Evolutionary conservation across 1,139 yeast species (phyloP).

Genomic region (Kodamaea anthophila): DNA sequence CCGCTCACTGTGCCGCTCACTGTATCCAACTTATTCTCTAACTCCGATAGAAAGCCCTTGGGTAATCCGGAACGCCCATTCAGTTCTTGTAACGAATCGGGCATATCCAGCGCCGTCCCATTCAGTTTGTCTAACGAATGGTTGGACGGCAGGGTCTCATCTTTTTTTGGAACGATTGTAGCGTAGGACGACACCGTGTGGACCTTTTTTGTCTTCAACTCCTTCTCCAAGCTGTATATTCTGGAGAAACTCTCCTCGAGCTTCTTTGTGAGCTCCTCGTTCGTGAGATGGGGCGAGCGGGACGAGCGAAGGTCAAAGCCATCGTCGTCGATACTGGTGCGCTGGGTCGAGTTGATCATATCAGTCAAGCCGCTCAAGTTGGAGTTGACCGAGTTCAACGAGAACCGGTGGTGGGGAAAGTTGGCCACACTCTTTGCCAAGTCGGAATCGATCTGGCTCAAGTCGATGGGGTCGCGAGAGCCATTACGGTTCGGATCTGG

Average conservation of each 20-base stretch:
- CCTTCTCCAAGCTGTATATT: constrained; percentile 31
- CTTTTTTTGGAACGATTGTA: constrained; percentile 17
- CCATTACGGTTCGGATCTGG: too few species aligned
- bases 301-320: constrained; percentile 6
- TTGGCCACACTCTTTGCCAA: constrained; percentile 8
- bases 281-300: constrained; percentile 18
- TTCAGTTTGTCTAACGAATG: too few species aligned
- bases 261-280: constrained; percentile 29
- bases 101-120: too few species aligned
- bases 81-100: too few species aligned
- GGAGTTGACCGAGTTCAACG: constrained; percentile 36
- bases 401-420: constrained; percentile 24
- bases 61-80: too few species aligned
- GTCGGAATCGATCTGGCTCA: too few species aligned
- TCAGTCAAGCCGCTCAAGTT: constrained; percentile 40
- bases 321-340: constrained; percentile 28
- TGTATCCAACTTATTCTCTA: too few species aligned
- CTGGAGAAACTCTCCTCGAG: constrained; percentile 38
- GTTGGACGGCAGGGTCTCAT: constrained; percentile 1
- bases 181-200: too few species aligned
- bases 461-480: too few species aligned
- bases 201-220: too few species aligned
- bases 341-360: constrained; percentile 32
- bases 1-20: too few species aligned
- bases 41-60: too few species aligned